Evolutionary conservation across 148 eudicot genomes (phyloP), one percentile per base, ranked within the genome.

Genomic region (Vaccinium corymbosum): DNA sequence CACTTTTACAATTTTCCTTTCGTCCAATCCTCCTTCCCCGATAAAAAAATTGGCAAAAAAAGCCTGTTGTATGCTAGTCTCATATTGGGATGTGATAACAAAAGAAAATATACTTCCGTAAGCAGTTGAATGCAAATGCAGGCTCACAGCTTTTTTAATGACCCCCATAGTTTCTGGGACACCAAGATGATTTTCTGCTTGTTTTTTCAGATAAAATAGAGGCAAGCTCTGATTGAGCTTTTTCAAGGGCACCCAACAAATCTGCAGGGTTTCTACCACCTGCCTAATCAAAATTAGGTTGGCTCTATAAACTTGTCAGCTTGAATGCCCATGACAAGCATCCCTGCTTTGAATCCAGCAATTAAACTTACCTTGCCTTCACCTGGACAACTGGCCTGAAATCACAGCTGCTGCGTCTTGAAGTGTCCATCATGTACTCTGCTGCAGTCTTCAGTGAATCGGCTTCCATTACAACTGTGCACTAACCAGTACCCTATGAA

Each of bases 261-360:
- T 4, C 46, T 42, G 46, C 6, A 42, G 46, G 46, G 46, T 42
- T 42, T 42, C 46, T 42, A 42, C 46, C 46, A 6, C 46, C 46
- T 3, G 46, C 46, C 46, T 42, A 42, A 42, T 4, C 46, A 42
- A 42, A 42, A 42, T 42, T 42, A 42, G 46, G 46, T 42, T 42
- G 97, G 91, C 72, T 94, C 97, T 3, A 94, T 94, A 80, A 97
- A 93, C 81, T 93, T 93, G 42, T 98, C 98, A 2, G 98, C 97
- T 83, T 93, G 92, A 84, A 96, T 29, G 48, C 98, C 97, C 70
- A 92, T 83, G 42, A 53, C 68, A 53, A 93, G 93, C 50, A 96
- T 94, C 82, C 93, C 94, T 0, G 97, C 95, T 52, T 91, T 89
- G 86, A 93, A 92, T 79, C 98, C 99, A 85, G 95, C 95, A 20